Evolutionary conservation across 2,329 filamentous ascomycete species (phyloP).

Genomic region (Ascochyta pisi): DNA sequence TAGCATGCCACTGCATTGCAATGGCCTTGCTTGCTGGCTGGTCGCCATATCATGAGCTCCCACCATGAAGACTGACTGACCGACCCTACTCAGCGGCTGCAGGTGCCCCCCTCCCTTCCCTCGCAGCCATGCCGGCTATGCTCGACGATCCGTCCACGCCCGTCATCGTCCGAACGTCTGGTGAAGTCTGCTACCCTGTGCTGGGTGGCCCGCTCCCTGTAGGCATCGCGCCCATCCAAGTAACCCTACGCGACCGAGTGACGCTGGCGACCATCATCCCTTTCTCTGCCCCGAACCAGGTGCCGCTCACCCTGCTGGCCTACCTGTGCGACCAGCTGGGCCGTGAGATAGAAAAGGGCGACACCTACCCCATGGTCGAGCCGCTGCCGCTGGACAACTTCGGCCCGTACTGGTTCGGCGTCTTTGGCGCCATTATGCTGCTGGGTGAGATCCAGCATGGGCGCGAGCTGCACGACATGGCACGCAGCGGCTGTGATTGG

Average conservation of each 20-base stretch:
- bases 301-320: constrained; percentile 75
- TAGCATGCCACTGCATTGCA: neutral
- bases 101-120: neutral
- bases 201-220: constrained; percentile 69
- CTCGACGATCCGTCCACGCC: constrained; percentile 77
- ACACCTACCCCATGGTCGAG: constrained; percentile 89
- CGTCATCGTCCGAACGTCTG: constrained; percentile 73
- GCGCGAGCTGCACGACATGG: constrained; percentile 58
- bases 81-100: constrained; percentile 5
- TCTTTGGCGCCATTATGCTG: constrained; percentile 88
- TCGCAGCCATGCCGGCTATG: constrained; percentile 72
- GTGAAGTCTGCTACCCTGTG: constrained; percentile 69
- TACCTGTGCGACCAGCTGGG: constrained; percentile 87
- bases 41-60: neutral
- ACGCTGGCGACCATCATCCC: constrained; percentile 85
- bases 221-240: constrained; percentile 74
- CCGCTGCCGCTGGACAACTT: constrained; percentile 77
- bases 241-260: constrained; percentile 82
- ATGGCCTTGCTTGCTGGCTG: neutral
- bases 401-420: constrained; percentile 86
- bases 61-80: constrained; percentile 1
- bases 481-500: constrained; percentile 68
- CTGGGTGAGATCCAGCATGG: constrained; percentile 71
- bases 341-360: constrained; percentile 88
- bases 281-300: constrained; percentile 76